These are phyloP conservation scores for Ophiostoma fasciatum DNA, from an alignment of 2,329 filamentous ascomycete genomes.

Conservation along the genomic window DNA sequence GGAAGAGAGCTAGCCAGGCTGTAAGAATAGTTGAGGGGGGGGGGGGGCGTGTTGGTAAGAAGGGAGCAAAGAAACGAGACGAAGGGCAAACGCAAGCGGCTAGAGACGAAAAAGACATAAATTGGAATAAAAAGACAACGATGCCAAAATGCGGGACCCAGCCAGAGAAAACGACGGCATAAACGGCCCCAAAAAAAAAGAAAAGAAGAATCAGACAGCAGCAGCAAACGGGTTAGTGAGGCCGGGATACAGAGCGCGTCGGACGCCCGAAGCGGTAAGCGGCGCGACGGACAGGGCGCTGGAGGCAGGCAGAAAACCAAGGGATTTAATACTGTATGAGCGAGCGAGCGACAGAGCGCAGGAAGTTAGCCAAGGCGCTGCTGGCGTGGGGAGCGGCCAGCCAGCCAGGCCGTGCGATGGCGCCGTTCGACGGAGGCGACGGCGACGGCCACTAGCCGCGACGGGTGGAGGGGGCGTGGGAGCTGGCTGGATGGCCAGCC, in stretches of 20 bases:
- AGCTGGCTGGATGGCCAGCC: no score
- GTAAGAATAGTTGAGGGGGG: constrained; percentile 4
- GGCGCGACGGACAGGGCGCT: no score
- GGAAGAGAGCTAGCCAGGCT: constrained; percentile 5
- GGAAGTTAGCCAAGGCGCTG: no score
- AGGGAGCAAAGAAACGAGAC: not conserved
- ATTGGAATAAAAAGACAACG: not conserved
- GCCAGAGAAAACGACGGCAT: no score
- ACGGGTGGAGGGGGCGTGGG: no score
- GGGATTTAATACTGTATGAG: no score
- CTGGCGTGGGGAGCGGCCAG: no score
- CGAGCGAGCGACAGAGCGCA: no score
- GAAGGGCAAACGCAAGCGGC: not conserved
- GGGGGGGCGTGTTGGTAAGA: not conserved
- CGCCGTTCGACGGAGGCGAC: no score
- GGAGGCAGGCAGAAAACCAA: no score
- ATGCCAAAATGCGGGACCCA: not conserved
- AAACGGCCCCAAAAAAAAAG: not conserved
- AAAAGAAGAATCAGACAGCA: not conserved
- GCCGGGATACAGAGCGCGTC: not conserved
- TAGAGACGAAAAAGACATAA: constrained; percentile 1
- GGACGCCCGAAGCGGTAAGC: not conserved
- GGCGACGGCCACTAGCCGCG: no score
- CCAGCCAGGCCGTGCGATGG: no score
- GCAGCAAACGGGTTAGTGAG: not conserved